Evolutionary conservation across 495 filamentous ascomycete species (phyloP).

Genomic region (Filosporella fistucella): DNA sequence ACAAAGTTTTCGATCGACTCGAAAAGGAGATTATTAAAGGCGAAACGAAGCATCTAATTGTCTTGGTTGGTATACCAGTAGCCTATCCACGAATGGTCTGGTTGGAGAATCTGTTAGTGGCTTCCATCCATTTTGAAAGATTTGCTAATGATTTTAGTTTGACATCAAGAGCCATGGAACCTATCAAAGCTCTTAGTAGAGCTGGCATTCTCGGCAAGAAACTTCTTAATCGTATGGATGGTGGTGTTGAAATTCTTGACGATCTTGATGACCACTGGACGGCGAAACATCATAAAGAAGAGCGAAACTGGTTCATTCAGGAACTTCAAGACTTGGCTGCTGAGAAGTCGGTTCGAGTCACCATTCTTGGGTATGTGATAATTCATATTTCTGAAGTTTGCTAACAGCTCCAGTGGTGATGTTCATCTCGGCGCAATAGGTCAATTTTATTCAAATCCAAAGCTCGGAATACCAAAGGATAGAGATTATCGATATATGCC

Average conservation of each 20-base stretch:
- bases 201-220: conserved; percentile 69
- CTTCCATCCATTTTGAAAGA: background rate
- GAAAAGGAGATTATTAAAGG: conserved; percentile 76
- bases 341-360: conserved; percentile 87
- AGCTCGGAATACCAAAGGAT: conserved; percentile 71
- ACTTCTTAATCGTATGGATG: conserved; percentile 85
- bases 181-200: conserved; percentile 82
- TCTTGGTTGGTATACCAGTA: conserved; percentile 80
- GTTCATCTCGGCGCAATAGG: conserved; percentile 91
- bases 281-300: conserved; percentile 84
- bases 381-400: background rate
- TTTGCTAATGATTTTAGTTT: conserved; percentile 45
- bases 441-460: conserved; percentile 88
- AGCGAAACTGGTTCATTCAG: conserved; percentile 81
- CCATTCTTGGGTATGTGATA: conserved; percentile 63
- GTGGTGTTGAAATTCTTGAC: conserved; percentile 89
- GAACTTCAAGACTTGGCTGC: conserved; percentile 87
- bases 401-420: conserved; percentile 58
- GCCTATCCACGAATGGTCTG: conserved; percentile 88
- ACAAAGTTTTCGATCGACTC: conserved; percentile 79
- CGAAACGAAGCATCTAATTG: conserved; percentile 82
- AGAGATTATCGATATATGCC: conserved; percentile 93
- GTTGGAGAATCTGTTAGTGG: conserved; percentile 60
- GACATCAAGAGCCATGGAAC: conserved; percentile 79
- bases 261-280: conserved; percentile 97